Percentiles rank a stretch among this genome's conserved stretches.
These are phyloP conservation scores for Ophiostoma sp. DNA, from an alignment of 2,329 filamentous ascomycete genomes.

Conservation along the genomic window DNA sequence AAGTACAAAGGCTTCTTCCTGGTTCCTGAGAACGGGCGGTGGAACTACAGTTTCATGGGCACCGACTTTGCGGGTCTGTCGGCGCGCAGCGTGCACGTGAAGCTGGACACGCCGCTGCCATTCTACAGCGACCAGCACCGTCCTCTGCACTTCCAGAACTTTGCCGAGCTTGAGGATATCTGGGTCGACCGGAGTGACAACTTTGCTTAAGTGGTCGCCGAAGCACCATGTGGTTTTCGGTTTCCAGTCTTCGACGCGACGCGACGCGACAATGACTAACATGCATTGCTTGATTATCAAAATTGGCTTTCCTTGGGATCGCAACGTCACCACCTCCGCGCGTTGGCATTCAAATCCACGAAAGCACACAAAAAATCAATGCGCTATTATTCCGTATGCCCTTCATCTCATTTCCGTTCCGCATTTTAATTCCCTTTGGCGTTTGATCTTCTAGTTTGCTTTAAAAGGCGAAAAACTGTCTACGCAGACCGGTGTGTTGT, in stretches of 20 bases:
- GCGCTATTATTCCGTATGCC: too few relatives aligned
- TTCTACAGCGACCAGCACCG: slow-evolving; percentile 94
- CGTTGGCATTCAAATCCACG: too few relatives aligned
- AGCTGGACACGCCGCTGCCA: slow-evolving; percentile 81
- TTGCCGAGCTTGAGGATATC: slow-evolving; percentile 93
- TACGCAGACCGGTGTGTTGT: not conserved
- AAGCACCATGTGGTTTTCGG: not conserved
- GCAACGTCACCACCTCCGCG: too few relatives aligned
- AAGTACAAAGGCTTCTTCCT: slow-evolving; percentile 95
- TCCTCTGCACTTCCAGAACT: slow-evolving; percentile 93
- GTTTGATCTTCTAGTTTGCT: slow-evolving; percentile 5
- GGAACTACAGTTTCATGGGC: slow-evolving; percentile 99
- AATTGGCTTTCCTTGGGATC: too few relatives aligned
- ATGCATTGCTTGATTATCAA: too few relatives aligned
- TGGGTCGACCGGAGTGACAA: slow-evolving; percentile 92
- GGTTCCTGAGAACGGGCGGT: slow-evolving; percentile 79
- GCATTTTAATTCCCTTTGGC: not conserved
- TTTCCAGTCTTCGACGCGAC: not conserved
- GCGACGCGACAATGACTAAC: not conserved
- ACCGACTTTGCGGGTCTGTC: slow-evolving; percentile 79
- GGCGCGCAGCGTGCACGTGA: slow-evolving; percentile 86
- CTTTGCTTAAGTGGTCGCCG: slow-evolving; percentile 58
- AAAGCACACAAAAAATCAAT: too few relatives aligned
- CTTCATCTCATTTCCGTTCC: not conserved
- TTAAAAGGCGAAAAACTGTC: not conserved